These are phyloP conservation scores for Wallacemonas collosoma DNA, from an alignment of 208 protist species.

Conservation along the genomic window DNA sequence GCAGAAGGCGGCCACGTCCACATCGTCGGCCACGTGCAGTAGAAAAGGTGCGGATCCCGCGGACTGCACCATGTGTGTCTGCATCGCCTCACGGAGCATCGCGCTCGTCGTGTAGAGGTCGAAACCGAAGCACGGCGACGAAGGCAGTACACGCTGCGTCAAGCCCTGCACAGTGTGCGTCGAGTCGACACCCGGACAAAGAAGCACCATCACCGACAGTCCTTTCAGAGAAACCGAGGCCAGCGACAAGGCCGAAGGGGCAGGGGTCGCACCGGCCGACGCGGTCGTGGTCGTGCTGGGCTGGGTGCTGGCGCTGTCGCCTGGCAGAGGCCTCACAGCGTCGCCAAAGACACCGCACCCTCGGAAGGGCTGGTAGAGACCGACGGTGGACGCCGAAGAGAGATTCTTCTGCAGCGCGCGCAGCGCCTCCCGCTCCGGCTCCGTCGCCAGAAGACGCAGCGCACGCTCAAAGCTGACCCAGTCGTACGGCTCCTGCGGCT, in stretches of 20 bases:
- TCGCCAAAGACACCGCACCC: slow-evolving; percentile 81
- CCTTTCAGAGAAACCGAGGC: slow-evolving; percentile 27
- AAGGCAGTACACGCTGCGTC: slow-evolving; percentile 16
- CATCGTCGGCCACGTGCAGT: slow-evolving; percentile 28
- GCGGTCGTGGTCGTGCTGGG: too few relatives aligned
- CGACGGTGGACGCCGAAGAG: slow-evolving; percentile 39
- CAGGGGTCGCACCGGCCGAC: background rate
- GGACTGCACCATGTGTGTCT: slow-evolving; percentile 3
- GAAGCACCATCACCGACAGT: slow-evolving; percentile 44
- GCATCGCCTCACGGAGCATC: slow-evolving; percentile 6
- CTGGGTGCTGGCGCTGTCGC: background rate
- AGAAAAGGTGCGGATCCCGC: slow-evolving; percentile 17
- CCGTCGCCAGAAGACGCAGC: slow-evolving; percentile 33
- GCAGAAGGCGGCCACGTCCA: slow-evolving; percentile 35
- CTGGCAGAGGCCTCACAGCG: slow-evolving; percentile 23
- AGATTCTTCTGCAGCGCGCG: slow-evolving; percentile 42
- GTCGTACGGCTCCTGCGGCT: slow-evolving; percentile 76
- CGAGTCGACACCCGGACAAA: slow-evolving; percentile 36
- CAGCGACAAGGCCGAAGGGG: background rate
- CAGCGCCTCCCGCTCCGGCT: slow-evolving; percentile 55
- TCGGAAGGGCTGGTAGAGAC: slow-evolving; percentile 56
- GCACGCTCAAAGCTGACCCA: slow-evolving; percentile 69
- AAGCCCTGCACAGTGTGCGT: slow-evolving; percentile 19
- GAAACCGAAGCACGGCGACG: slow-evolving; percentile 20
- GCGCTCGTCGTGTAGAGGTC: slow-evolving; percentile 22